Conservation (phyloP, 2,329 filamentous ascomycete species). For the Trichoderma breve region DNA sequence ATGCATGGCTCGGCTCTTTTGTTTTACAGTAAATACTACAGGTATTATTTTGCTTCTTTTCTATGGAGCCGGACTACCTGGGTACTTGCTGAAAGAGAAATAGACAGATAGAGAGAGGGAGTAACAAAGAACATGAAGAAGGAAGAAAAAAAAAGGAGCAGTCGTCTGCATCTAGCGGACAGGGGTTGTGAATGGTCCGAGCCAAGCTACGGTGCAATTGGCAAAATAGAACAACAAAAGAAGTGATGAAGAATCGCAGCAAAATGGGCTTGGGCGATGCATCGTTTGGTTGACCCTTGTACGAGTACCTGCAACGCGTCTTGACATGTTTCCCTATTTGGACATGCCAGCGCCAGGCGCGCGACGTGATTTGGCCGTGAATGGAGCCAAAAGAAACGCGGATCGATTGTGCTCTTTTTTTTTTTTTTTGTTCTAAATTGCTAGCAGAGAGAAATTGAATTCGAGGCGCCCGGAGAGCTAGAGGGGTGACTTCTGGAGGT, state of each 20-base stretch:
- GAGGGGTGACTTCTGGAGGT: neutral
- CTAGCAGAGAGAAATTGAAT: neutral
- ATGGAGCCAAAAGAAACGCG: conserved; percentile 19
- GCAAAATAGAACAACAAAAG: neutral
- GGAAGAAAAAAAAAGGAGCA: neutral
- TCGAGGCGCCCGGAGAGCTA: neutral
- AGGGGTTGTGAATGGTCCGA: neutral
- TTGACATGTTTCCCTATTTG: conserved; percentile 38
- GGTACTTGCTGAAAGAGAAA: neutral
- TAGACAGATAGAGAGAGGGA: neutral
- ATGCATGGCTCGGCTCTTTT: conserved; percentile 1
- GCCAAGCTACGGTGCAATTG: neutral
- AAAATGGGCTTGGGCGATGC: neutral
- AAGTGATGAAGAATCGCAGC: neutral
- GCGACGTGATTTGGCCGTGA: conserved; percentile 35
- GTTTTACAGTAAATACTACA: neutral
- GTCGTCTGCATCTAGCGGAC: neutral
- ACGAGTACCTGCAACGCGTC: conserved; percentile 32
- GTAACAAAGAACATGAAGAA: neutral
- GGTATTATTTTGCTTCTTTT: neutral
- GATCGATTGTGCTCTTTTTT: neutral
- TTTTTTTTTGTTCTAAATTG: neutral
- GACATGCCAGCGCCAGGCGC: conserved; percentile 29
- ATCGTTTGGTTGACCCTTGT: conserved; percentile 9
- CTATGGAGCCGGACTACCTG: neutral